Conservation (phyloP, 371 early-diverging fungal species). For the Apophysomyces trapeziformis region DNA sequence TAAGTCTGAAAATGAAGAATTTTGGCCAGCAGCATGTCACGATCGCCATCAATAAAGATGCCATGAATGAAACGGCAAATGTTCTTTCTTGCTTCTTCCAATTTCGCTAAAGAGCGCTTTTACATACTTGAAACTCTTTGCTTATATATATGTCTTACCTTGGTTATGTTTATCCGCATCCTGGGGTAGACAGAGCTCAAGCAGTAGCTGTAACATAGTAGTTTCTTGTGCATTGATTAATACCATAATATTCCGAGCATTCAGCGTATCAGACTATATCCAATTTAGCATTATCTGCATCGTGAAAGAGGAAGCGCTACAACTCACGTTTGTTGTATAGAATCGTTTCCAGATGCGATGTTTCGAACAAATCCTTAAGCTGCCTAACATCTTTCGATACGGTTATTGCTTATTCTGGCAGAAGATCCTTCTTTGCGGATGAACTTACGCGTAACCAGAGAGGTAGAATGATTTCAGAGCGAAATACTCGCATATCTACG, state of each 20-base stretch:
- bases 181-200: slow-evolving; percentile 34
- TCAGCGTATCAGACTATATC: slow-evolving; percentile 30
- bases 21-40: slow-evolving; percentile 58
- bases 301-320: not conserved
- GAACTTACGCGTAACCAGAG: slow-evolving; percentile 57
- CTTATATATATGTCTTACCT: slow-evolving; percentile 13
- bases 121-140: not conserved
- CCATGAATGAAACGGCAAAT: slow-evolving; percentile 62
- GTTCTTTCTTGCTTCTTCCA: slow-evolving; percentile 43
- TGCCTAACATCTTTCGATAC: slow-evolving; percentile 31
- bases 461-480: slow-evolving; percentile 49
- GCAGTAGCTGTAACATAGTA: slow-evolving; percentile 52
- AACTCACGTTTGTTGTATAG: slow-evolving; percentile 31
- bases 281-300: slow-evolving; percentile 1
- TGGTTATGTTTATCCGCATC: slow-evolving; percentile 31
- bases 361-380: slow-evolving; percentile 44
- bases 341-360: slow-evolving; percentile 53
- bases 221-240: slow-evolving; percentile 60
- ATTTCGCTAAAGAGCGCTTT: slow-evolving; percentile 22
- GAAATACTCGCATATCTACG: slow-evolving; percentile 53
- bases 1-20: slow-evolving; percentile 69
- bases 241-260: slow-evolving; percentile 54
- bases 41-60: slow-evolving; percentile 59
- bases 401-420: not conserved
- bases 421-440: slow-evolving; percentile 14